phyloP scores from a whole-genome alignment of 2,329 filamentous ascomycete species.

The Moelleriella libera region DNA sequence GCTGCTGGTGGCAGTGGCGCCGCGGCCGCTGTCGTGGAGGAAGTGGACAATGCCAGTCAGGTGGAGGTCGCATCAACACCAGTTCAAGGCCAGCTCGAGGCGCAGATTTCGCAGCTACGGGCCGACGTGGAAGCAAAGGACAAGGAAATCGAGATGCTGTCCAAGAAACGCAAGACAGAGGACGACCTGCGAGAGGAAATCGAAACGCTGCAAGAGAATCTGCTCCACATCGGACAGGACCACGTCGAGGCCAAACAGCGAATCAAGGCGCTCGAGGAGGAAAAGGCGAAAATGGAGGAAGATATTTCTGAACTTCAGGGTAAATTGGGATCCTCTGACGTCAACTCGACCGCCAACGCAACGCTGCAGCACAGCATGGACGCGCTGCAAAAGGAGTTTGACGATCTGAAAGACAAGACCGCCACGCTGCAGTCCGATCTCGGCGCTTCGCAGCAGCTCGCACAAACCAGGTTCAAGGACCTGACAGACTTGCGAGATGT shows the following conservation, averaged over 20 bases:
- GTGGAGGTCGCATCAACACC: constrained; percentile 15
- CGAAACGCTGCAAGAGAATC: constrained; percentile 65
- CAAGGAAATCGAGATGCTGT: constrained; percentile 56
- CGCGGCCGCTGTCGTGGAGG: constrained; percentile 21
- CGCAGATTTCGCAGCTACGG: constrained; percentile 35
- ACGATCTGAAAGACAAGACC: constrained; percentile 58
- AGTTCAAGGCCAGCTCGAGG: constrained; percentile 20
- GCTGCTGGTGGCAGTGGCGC: constrained; percentile 22
- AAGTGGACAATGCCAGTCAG: constrained; percentile 16
- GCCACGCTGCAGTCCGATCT: constrained; percentile 67
- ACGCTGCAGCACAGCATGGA: constrained; percentile 49
- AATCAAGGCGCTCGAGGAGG: constrained; percentile 53
- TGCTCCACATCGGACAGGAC: constrained; percentile 67
- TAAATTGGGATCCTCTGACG: constrained; percentile 37
- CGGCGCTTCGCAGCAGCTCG: constrained; percentile 71
- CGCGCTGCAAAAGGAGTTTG: constrained; percentile 36
- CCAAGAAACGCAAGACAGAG: constrained; percentile 57
- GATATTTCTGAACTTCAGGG: constrained; percentile 54
- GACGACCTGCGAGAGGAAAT: constrained; percentile 76
- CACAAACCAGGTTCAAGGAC: constrained; percentile 79
- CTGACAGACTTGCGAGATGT: constrained; percentile 67
- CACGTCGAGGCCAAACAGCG: constrained; percentile 72
- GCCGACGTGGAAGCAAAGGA: constrained; percentile 51
- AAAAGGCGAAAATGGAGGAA: constrained; percentile 52
- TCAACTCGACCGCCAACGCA: constrained; percentile 28